Base-by-base conservation (phyloP, 1,284 basidiomycete species). In the Tausonia pullulans region DNA sequence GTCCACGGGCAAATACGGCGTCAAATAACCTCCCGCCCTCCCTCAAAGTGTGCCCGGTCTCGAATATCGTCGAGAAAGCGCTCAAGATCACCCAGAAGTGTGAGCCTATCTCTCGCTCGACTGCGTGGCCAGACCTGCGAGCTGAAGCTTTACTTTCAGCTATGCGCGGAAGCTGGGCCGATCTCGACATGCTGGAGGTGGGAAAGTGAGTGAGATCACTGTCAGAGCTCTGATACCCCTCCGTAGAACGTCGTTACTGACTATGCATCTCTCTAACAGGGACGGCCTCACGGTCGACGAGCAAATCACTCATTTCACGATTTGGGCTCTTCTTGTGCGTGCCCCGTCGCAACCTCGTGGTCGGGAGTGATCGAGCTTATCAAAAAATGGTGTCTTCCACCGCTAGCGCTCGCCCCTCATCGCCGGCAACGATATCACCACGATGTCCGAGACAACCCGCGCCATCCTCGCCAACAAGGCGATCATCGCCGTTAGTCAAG, bases 391-490 rank as follows among this genome's bases (percentile, higher is more conserved):
- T 27, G 27, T 27, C 27, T 27, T 27, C 1, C 27, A 27, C 27
- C 2, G 27, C 27, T 27, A 27, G 27, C 27, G 27, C 27, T 68
- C 66, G 4, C 71, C 74, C 2, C 65, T 75, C 44, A 72, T 74
- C 52, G 65, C 75, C 27, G 72, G 72, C 14, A 72, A 71, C 45
- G 72, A 74, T 60, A 58, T 74, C 2, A 67, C 68, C 5, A 66
- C 60, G 39, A 71, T 70, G 63, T 63, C 51, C 49, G 39, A 58
- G 5, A 51, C 50, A 46, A 52, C 62, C 46, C 41, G 49, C n/a
- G 44, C 67, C 0, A 72, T 73, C 45, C 52, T 74, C 53, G 63
- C 65, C 45, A 74, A 74, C 69, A 71, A 69, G 51, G 67, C 66
- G 5, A 44, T 74, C 14, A 70, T 74, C 41, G 14, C 41, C n/a